Evolutionary conservation across 176 grass and related monocot species (phyloP).

Genomic region (Carex cristatella): DNA sequence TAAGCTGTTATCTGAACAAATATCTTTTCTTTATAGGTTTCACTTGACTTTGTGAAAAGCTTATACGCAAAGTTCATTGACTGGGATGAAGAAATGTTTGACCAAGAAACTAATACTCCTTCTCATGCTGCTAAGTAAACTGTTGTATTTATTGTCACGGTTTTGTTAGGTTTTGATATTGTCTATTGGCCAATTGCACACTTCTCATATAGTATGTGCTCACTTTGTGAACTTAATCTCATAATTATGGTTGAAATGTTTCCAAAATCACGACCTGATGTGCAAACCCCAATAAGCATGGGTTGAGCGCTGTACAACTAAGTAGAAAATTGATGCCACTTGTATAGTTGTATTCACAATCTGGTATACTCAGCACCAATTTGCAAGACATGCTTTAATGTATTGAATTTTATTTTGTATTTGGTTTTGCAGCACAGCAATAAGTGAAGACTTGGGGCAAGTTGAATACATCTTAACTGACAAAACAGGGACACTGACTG

Average conservation of each 20-base stretch:
- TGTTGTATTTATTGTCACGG: neutral
- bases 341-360: neutral
- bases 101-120: constrained; percentile 76
- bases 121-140: constrained; percentile 90
- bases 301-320: neutral
- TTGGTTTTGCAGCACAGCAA: constrained; percentile 85
- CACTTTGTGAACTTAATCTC: neutral
- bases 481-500: constrained; percentile 94
- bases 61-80: constrained; percentile 98
- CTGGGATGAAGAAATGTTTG: constrained; percentile 98
- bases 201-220: neutral
- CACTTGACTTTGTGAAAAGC: constrained; percentile 90
- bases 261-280: neutral
- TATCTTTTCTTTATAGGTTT: constrained; percentile 58
- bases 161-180: neutral
- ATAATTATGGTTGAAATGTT: neutral
- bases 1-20: neutral
- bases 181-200: neutral
- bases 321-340: neutral
- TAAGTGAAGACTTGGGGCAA: constrained; percentile 98
- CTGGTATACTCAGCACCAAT: neutral
- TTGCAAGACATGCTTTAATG: neutral
- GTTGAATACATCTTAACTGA: constrained; percentile 99
- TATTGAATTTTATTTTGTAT: neutral
- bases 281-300: neutral